Evolutionary conservation across 306 rosid species (phyloP), one percentile per base, ranked within the genome.

Genomic region (Glycine tomentella): DNA sequence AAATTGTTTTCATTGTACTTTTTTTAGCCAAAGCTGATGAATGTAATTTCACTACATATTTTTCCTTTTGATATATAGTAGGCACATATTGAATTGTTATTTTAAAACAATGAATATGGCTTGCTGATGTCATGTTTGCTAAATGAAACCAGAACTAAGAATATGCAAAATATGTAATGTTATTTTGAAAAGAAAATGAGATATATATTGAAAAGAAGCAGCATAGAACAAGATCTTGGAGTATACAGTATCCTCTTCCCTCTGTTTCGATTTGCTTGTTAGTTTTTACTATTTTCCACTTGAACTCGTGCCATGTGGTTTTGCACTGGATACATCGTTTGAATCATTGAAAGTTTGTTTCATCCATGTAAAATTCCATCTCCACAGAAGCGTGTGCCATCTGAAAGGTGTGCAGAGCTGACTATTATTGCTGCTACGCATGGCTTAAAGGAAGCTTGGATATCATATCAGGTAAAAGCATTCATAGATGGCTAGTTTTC

Each of bases 371-470:
- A 57, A 67, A 70, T 77, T 78, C 52, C 67, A 56, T 70, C 63
- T 61, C 31, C 44, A 74, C 91, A 95, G 99, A 93, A 77, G 86
- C 99, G 94, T 7, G 87, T 95, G 25, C 81, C 98, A 15, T 85
- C 97, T 31, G 99, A 91, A 90, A 90, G 73, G 84, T 95, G 99
- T 69, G 97, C 93, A 1, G 96, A 95, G 90, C 90, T 91, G 79
- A 89, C 94, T 45, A 93, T 95, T 83, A 89, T 95, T 87, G 98
- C 99, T 68, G 93, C 97, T 31, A 86, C 92, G 66, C 98, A 93
- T 90, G 87, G 87, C 80, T 86, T 95, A 45, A 95, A 91, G 81
- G 99, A 95, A 91, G 99, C 84, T 83, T 95, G 99, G 99, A 95
- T 95, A 88, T 91, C 99, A 73, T 69, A 81, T 87, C 98, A 93